Evolutionary conservation across 2,329 filamentous ascomycete genomes (phyloP).

Genomic region (Sclerotinia glacialis): DNA sequence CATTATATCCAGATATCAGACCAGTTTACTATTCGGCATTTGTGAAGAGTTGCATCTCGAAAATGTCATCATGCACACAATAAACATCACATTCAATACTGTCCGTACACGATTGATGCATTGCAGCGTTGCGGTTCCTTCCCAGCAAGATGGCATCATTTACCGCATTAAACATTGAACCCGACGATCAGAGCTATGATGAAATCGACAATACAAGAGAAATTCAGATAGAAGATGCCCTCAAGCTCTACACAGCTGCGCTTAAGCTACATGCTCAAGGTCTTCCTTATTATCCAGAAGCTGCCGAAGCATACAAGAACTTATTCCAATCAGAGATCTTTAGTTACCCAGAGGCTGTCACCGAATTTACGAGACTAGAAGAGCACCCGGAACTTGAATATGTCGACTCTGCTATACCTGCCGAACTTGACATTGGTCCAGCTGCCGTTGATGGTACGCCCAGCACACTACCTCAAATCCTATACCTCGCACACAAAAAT

Average conservation of each 20-base stretch:
- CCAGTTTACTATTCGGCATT: not conserved
- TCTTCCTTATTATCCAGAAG: conserved; percentile 69
- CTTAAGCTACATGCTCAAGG: conserved; percentile 90
- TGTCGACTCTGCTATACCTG: conserved; percentile 49
- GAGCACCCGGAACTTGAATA: conserved; percentile 50
- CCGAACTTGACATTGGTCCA: conserved; percentile 54
- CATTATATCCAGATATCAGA: not conserved
- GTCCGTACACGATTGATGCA: too few relatives aligned
- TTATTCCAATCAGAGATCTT: conserved; percentile 94
- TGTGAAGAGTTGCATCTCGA: not conserved
- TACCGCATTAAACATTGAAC: conserved; percentile 88
- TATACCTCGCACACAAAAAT: conserved; percentile 95
- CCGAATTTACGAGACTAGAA: conserved; percentile 75
- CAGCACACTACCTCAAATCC: conserved; percentile 80
- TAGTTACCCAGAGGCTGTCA: conserved; percentile 80
- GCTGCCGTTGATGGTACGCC: conserved; percentile 70
- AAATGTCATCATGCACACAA: not conserved
- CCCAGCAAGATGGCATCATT: conserved; percentile 47
- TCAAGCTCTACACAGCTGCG: conserved; percentile 90
- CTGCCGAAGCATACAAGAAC: conserved; percentile 74
- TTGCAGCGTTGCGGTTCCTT: not conserved
- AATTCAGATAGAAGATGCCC: conserved; percentile 90
- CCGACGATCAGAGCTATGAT: conserved; percentile 84
- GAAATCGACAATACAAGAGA: conserved; percentile 95
- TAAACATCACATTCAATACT: not conserved